phyloP scores from a whole-genome alignment of 306 rosid species.

The Trifolium subterraneum region DNA sequence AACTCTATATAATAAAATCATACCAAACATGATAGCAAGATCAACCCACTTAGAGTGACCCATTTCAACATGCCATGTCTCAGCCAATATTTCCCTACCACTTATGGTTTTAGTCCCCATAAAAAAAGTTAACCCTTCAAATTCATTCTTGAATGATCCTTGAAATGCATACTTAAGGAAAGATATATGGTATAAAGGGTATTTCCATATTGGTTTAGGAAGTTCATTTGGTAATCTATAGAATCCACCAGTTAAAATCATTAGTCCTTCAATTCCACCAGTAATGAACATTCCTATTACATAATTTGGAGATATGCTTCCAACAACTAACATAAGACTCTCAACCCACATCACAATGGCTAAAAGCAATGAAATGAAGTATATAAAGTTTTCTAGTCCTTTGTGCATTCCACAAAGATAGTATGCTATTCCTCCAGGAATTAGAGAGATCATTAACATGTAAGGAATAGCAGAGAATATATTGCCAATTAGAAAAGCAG shows the following conservation, averaged over 20 bases:
- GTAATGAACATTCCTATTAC: constrained; percentile 67
- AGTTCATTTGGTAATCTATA: constrained; percentile 60
- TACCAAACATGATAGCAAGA: constrained; percentile 60
- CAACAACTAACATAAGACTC: constrained; percentile 74
- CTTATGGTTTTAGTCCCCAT: background rate
- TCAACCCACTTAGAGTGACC: constrained; percentile 74
- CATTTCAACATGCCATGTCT: constrained; percentile 52
- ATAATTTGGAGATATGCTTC: constrained; percentile 63
- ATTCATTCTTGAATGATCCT: constrained; percentile 72
- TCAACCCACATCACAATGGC: constrained; percentile 59
- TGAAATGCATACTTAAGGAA: constrained; percentile 69
- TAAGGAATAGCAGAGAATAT: constrained; percentile 61
- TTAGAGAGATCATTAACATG: constrained; percentile 54
- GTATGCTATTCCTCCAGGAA: constrained; percentile 64
- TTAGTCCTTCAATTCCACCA: constrained; percentile 69
- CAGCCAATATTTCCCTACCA: constrained; percentile 51
- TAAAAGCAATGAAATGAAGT: constrained; percentile 48
- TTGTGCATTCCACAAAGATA: constrained; percentile 61
- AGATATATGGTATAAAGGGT: constrained; percentile 58
- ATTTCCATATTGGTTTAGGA: constrained; percentile 57
- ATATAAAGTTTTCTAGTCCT: constrained; percentile 46
- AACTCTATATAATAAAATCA: constrained; percentile 58
- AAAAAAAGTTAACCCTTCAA: constrained; percentile 45
- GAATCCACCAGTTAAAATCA: constrained; percentile 69
- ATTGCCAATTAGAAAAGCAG: constrained; percentile 61